Evolutionary conservation across 2,329 filamentous ascomycete species (phyloP).

Genomic region (Hypoxylon sp.): DNA sequence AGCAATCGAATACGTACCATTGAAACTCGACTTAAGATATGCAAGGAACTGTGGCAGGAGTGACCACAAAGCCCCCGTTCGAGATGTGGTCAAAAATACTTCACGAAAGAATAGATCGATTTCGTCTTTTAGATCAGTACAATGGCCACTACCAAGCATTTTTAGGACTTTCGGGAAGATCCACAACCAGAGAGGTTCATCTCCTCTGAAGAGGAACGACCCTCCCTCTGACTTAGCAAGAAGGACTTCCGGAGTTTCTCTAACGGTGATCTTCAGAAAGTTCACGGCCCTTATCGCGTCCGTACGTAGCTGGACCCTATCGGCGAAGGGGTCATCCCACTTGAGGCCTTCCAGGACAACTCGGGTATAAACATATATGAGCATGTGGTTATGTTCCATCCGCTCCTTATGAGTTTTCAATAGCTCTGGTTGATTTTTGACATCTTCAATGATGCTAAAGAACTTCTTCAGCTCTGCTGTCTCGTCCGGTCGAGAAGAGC

Average conservation of each 20-base stretch:
- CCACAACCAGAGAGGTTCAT: conserved; percentile 76
- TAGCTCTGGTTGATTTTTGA: conserved; percentile 65
- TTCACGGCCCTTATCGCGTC: conserved; percentile 81
- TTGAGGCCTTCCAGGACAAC: conserved; percentile 80
- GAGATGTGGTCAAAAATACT: conserved; percentile 62
- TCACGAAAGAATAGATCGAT: conserved; percentile 69
- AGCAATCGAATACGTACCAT: conserved; percentile 57
- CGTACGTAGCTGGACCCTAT: conserved; percentile 66
- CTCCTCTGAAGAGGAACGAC: conserved; percentile 66
- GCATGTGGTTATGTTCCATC: conserved; percentile 83
- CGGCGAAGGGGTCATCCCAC: conserved; percentile 77
- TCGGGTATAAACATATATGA: conserved; percentile 86
- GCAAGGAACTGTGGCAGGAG: conserved; percentile 60
- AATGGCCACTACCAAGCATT: conserved; percentile 68
- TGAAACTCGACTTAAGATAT: conserved; percentile 66
- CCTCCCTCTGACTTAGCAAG: conserved; percentile 60
- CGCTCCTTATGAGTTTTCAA: conserved; percentile 76
- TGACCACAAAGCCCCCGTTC: conserved; percentile 64
- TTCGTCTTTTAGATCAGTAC: conserved; percentile 62
- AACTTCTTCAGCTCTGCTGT: conserved; percentile 83
- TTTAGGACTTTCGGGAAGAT: conserved; percentile 71
- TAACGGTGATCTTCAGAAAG: conserved; percentile 81
- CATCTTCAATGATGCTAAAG: conserved; percentile 68
- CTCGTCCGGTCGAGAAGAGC: conserved; percentile 73
- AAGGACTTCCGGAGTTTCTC: conserved; percentile 80